These are phyloP conservation scores for Agastache rugosa DNA, from an alignment of 257 asterid genomes.

Conservation along the genomic window DNA sequence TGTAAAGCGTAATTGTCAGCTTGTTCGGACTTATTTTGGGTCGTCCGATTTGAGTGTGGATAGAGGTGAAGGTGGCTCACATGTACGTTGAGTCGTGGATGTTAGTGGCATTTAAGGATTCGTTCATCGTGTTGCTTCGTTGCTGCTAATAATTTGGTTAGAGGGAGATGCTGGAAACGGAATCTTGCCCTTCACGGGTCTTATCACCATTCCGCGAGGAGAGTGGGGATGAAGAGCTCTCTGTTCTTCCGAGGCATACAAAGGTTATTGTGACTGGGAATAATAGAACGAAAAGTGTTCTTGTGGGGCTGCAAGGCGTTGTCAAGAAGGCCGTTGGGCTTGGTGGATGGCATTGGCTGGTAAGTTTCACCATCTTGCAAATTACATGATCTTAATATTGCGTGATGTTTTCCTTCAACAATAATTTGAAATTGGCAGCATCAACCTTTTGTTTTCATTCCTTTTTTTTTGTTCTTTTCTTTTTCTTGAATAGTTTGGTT, in stretches of 20 bases:
- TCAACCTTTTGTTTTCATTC: neutral
- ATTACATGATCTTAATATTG: slow-evolving; percentile 18
- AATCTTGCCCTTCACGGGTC: slow-evolving; percentile 70
- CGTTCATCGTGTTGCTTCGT: slow-evolving; percentile 21
- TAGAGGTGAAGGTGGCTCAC: slow-evolving; percentile 18
- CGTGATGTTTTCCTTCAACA: neutral
- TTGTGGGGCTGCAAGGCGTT: slow-evolving; percentile 92
- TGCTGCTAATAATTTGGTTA: slow-evolving; percentile 25
- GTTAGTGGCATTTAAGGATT: slow-evolving; percentile 28
- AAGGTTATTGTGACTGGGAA: slow-evolving; percentile 94
- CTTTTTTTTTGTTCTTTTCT: neutral
- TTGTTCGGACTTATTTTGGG: slow-evolving; percentile 2
- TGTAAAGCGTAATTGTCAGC: neutral
- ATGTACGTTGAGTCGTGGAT: slow-evolving; percentile 20
- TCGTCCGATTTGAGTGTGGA: neutral
- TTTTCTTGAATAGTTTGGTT: too few relatives aligned
- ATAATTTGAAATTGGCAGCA: neutral
- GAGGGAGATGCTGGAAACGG: slow-evolving; percentile 69
- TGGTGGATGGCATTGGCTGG: slow-evolving; percentile 99
- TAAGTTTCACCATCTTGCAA: slow-evolving; percentile 35
- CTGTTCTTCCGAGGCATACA: slow-evolving; percentile 96
- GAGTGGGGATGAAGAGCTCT: slow-evolving; percentile 90
- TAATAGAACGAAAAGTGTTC: slow-evolving; percentile 91
- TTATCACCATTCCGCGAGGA: slow-evolving; percentile 80
- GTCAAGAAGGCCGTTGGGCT: slow-evolving; percentile 98